phyloP scores from a whole-genome alignment of 2,329 filamentous ascomycete species.

The Phialocephala subalpina region DNA sequence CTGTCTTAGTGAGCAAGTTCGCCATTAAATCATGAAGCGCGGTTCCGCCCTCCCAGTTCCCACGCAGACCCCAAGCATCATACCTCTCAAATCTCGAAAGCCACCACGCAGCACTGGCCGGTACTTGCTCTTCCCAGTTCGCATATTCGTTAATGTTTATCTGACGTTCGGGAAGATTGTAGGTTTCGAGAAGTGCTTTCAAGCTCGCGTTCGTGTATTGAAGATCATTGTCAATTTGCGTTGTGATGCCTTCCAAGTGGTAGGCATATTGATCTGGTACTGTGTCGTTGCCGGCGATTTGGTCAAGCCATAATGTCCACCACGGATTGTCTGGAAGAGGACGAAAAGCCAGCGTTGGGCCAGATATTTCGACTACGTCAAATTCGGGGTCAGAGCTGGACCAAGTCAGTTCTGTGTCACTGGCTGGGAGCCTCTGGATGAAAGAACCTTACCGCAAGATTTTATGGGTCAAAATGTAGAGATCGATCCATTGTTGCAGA shows the following conservation, averaged over 20 bases:
- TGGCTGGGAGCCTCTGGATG: too few species aligned
- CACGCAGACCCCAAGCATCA: conserved; percentile 30
- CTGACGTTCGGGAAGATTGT: conserved; percentile 22
- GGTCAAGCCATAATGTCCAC: conserved; percentile 50
- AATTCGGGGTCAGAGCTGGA: conserved; percentile 2
- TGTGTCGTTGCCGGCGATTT: conserved; percentile 46
- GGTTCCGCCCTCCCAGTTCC: conserved; percentile 28
- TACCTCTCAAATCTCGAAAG: conserved; percentile 32
- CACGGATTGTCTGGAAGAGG: conserved; percentile 46
- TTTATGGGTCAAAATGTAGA: conserved; percentile 41
- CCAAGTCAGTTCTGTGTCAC: neutral
- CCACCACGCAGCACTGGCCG: conserved; percentile 27
- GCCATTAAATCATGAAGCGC: conserved; percentile 31
- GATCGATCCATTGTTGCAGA: conserved; percentile 49
- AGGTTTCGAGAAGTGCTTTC: conserved; percentile 34
- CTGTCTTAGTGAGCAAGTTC: conserved; percentile 24
- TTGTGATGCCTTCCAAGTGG: conserved; percentile 48
- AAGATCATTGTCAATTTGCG: conserved; percentile 37
- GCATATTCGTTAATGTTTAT: conserved; percentile 36
- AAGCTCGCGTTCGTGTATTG: conserved; percentile 39
- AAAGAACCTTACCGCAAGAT: conserved; percentile 9
- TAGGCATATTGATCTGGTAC: conserved; percentile 55
- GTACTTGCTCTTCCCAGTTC: conserved; percentile 25
- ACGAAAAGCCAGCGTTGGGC: conserved; percentile 47
- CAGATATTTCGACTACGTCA: conserved; percentile 40